phyloP scores from a whole-genome alignment of 768 basidiomycete species.

The Lactifluus pinguis region DNA sequence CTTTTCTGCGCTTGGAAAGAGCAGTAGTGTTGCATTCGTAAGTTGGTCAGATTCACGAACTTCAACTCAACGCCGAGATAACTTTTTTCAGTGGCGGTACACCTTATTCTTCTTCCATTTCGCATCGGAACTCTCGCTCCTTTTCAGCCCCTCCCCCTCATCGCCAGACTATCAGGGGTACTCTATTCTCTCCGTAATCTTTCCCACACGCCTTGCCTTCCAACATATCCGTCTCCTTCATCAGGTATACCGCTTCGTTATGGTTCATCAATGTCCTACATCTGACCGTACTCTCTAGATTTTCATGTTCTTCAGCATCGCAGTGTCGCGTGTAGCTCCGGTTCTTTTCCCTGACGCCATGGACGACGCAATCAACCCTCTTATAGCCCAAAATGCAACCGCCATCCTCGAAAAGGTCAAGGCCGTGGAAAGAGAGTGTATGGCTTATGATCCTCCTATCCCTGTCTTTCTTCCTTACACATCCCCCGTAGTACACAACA shows the following conservation, averaged over 20 bases:
- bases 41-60: slow-evolving; percentile 22
- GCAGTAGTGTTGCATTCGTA: slow-evolving; percentile 57
- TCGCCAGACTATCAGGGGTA: slow-evolving; percentile 21
- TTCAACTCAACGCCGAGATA: background rate
- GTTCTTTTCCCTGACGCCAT: slow-evolving; percentile 41
- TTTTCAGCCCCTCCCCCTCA: slow-evolving; percentile 50
- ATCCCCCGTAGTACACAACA: background rate
- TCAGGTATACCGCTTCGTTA: slow-evolving; percentile 28
- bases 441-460: background rate
- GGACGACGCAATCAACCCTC: background rate
- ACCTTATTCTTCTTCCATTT: slow-evolving; percentile 55
- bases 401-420: slow-evolving; percentile 9
- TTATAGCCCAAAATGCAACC: background rate
- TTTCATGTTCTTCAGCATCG: slow-evolving; percentile 66
- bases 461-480: background rate
- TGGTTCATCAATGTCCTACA: background rate
- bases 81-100: slow-evolving; percentile 64
- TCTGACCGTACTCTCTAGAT: slow-evolving; percentile 22
- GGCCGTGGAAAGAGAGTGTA: slow-evolving; percentile 12
- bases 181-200: slow-evolving; percentile 28
- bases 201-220: slow-evolving; percentile 60
- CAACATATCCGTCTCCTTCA: slow-evolving; percentile 76
- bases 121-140: slow-evolving; percentile 53
- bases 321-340: slow-evolving; percentile 62
- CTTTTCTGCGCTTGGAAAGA: slow-evolving; percentile 51